A percentile compares a stretch with the other conserved stretches of the same genome.
Evolutionary conservation across 192 early-diverging fungal genomes (phyloP).

Genomic region (Coemansia sp.): DNA sequence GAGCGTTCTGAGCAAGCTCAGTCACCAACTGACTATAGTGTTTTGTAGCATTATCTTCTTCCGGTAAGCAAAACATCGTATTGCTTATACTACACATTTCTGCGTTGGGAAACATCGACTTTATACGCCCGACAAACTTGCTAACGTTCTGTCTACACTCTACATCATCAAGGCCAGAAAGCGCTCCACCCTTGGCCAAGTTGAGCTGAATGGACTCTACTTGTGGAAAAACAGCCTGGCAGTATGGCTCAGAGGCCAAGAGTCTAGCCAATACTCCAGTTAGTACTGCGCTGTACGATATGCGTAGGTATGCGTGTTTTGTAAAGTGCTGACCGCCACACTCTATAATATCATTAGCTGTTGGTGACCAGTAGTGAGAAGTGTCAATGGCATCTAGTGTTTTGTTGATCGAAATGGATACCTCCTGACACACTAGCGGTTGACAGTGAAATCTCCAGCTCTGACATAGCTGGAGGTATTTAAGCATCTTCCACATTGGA

Average conservation of each 20-base stretch:
- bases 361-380: conserved; percentile 18
- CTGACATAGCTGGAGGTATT: conserved; percentile 22
- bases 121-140: conserved; percentile 1
- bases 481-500: conserved; percentile 30
- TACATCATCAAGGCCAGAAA: not conserved
- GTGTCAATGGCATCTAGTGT: conserved; percentile 9
- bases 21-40: conserved; percentile 10
- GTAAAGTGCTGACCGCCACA: conserved; percentile 11
- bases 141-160: conserved; percentile 2
- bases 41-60: not conserved
- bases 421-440: conserved; percentile 24
- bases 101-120: conserved; percentile 24
- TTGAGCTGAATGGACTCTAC: conserved; percentile 9
- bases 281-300: conserved; percentile 12
- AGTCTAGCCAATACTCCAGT: conserved; percentile 4
- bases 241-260: not conserved
- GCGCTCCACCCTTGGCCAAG: conserved; percentile 5
- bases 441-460: conserved; percentile 25
- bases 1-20: conserved; percentile 3
- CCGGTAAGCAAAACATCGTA: conserved; percentile 8
- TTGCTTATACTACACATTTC: conserved; percentile 7
- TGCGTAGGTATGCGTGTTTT: conserved; percentile 14
- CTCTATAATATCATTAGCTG: not conserved
- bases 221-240: not conserved
- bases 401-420: conserved; percentile 6